phyloP scores from a whole-genome alignment of 768 basidiomycete species.

The Clathrus columnatus region DNA sequence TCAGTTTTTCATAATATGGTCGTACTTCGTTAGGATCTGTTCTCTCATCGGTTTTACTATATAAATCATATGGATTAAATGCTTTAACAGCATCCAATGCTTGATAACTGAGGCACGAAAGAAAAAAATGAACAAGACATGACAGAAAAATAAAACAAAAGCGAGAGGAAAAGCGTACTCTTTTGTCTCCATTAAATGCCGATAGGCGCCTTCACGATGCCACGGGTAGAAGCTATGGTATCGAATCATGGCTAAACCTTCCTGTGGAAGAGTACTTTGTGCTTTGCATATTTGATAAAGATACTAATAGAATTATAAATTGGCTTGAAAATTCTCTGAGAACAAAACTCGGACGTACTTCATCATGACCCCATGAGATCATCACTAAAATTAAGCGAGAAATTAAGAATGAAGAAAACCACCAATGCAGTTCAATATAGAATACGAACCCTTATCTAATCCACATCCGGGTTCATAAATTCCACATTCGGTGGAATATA shows the following conservation, averaged over 20 bases:
- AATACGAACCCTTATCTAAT: conserved; percentile 45
- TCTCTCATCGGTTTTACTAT: conserved; percentile 77
- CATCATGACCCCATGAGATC: conserved; percentile 89
- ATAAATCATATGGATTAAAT: conserved; percentile 93
- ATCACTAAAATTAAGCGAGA: conserved; percentile 37
- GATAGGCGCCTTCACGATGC: conserved; percentile 85
- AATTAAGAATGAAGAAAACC: no score
- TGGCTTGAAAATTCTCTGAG: neutral
- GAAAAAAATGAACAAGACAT: neutral
- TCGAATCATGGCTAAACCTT: conserved; percentile 84
- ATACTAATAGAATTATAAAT: conserved; percentile 39
- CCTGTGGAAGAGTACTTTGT: conserved; percentile 71
- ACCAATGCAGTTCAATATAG: neutral
- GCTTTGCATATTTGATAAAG: conserved; percentile 77
- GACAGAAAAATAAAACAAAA: no score
- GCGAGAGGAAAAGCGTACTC: conserved; percentile 10
- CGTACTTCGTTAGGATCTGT: conserved; percentile 53
- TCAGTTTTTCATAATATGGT: conserved; percentile 78
- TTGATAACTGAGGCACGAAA: conserved; percentile 31
- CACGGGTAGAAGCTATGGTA: conserved; percentile 96
- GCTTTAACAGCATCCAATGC: conserved; percentile 67
- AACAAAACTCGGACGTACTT: conserved; percentile 41
- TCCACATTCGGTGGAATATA: conserved; percentile 65
- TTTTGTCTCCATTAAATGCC: conserved; percentile 68
- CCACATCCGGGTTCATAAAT: conserved; percentile 75